Evolutionary conservation across 1,284 basidiomycete genomes (phyloP).

Genomic region (Neotropicomus parvogracilis): DNA sequence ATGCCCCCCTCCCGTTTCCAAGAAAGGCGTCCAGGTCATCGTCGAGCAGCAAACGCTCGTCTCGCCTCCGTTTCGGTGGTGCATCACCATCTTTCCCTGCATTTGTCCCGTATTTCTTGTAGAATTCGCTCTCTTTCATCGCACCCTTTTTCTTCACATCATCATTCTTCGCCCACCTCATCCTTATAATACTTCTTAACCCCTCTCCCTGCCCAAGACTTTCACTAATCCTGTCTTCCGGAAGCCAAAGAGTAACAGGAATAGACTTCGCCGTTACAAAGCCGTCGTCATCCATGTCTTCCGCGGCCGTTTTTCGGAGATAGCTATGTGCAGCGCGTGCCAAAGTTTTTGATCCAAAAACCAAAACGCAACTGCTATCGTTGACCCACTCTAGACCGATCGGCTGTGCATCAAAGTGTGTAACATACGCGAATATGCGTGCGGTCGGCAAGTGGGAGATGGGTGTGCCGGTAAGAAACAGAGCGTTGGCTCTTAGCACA

Average conservation of each 20-base stretch:
- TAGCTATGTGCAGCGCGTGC: constrained; percentile 50
- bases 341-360: constrained; percentile 54
- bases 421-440: constrained; percentile 72
- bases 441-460: constrained; percentile 67
- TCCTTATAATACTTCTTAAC: constrained; percentile 56
- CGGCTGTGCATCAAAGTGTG: constrained; percentile 65
- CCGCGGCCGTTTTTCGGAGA: constrained; percentile 49
- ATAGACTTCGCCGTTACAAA: constrained; percentile 62
- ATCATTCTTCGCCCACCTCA: constrained; percentile 65
- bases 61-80: constrained; percentile 38
- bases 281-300: constrained; percentile 53
- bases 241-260: constrained; percentile 68
- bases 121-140: constrained; percentile 65
- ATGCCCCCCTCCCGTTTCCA: constrained; percentile 37
- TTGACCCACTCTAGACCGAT: constrained; percentile 76
- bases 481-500: constrained; percentile 56
- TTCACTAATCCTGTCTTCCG: constrained; percentile 69
- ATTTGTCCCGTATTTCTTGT: constrained; percentile 61
- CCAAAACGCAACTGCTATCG: constrained; percentile 72
- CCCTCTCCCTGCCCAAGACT: constrained; percentile 63
- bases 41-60: constrained; percentile 29
- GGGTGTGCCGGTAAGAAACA: constrained; percentile 65
- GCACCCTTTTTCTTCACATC: constrained; percentile 76
- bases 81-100: constrained; percentile 54
- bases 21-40: constrained; percentile 66